Base-by-base conservation (phyloP, 306 rosid genomes). In the Sphenostylis stenocarpa region DNA sequence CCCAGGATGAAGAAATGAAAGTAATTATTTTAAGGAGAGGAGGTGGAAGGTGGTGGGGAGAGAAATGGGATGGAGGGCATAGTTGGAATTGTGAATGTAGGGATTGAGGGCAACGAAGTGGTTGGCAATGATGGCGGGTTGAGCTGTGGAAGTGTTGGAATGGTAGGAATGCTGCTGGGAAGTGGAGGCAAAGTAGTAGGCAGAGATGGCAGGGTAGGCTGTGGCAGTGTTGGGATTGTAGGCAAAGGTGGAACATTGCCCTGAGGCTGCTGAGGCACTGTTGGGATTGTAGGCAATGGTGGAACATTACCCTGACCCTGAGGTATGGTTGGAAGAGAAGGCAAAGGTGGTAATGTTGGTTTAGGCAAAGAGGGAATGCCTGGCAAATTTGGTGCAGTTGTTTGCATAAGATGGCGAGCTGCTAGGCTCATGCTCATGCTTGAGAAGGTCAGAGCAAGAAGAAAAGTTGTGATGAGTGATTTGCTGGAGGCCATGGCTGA, bases 11-110 rank as follows among this genome's bases (percentile, higher is more conserved):
- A 23, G 17, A 29, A 31, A 47, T 62, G 58, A 10, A 67, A 6
- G 58, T 7, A 36, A 36, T 20, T 47, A 16, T 21, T 10, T 77
- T 36, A 77, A 33, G 78, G 82, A 51, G 31, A 63, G 11, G 75
- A n/a, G 39, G 82, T 47, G 17, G 73, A 28, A 71, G 85, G 85
- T 63, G 82, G 85, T 52, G 85, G 82, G 10, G 85, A 70, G 57
- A 82, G 4, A 75, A 82, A 71, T 5, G 85, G 75, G 36, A 82
- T 34, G 33, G 80, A 71, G 5, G 85, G 79, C 1, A 82, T 33
- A 16, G 73, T 70, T 34, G 85, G 85, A 36, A 82, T 71, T 29
- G 62, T 38, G 13, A 38, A 38, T 10, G 43, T 11, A 41, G 80
- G 84, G 9, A 81, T 4, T 56, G 29, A 7, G 8, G 83, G 75